A percentile compares a stretch with the other conserved stretches of the same genome.
phyloP scores from a whole-genome alignment of 164 flowering plant genomes.

The Echeveria elegans region DNA sequence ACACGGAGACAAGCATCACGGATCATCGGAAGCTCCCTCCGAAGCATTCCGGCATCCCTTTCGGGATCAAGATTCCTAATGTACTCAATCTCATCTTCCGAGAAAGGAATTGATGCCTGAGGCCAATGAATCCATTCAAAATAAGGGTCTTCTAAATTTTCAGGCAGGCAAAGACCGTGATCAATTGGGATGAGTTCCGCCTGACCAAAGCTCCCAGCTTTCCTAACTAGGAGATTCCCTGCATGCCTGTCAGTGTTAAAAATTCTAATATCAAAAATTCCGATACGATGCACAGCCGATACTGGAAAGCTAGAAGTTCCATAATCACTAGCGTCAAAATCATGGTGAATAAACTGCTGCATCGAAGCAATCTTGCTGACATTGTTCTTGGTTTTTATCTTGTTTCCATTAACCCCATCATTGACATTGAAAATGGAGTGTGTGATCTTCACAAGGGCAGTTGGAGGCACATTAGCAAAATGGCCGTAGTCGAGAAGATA shows the following conservation, averaged over 20 bases:
- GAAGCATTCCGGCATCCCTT: slow-evolving; percentile 48
- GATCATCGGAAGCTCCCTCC: slow-evolving; percentile 62
- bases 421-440: slow-evolving; percentile 40
- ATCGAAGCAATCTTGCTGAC: not conserved
- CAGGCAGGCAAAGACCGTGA: not conserved
- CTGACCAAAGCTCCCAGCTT: slow-evolving; percentile 47
- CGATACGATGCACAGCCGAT: slow-evolving; percentile 61
- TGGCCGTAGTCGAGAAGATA: slow-evolving; percentile 55
- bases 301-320: slow-evolving; percentile 75
- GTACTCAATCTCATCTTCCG: slow-evolving; percentile 63
- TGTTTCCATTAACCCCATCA: slow-evolving; percentile 24
- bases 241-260: slow-evolving; percentile 27
- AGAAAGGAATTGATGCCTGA: slow-evolving; percentile 32
- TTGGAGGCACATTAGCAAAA: slow-evolving; percentile 18
- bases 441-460: slow-evolving; percentile 64
- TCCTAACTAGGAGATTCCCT: slow-evolving; percentile 52
- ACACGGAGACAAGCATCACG: slow-evolving; percentile 71
- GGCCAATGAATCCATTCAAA: not conserved
- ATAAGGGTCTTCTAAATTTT: not conserved
- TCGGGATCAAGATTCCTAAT: slow-evolving; percentile 42
- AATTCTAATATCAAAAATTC: slow-evolving; percentile 64
- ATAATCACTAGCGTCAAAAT: slow-evolving; percentile 48
- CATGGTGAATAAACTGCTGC: slow-evolving; percentile 1
- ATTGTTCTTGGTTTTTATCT: slow-evolving; percentile 34
- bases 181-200: slow-evolving; percentile 40